A percentile compares a stretch with the other conserved stretches of the same genome.
phyloP scores from a whole-genome alignment of 1,284 basidiomycete genomes.

The Bjerkandera adusta region DNA sequence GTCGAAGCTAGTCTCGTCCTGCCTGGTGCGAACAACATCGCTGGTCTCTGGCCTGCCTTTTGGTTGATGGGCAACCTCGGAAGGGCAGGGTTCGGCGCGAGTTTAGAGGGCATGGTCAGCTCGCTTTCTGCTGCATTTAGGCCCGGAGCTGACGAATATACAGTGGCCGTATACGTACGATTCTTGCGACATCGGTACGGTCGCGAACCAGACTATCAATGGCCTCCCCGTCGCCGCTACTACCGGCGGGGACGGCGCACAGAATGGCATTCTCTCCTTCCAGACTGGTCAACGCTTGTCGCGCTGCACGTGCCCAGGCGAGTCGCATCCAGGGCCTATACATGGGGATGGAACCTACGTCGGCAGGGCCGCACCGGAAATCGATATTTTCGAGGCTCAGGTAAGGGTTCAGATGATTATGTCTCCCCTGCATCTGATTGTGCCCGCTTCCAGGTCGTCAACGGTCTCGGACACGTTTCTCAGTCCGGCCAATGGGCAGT shows the following conservation, averaged over 20 bases:
- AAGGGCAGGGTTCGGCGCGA: slow-evolving; percentile 62
- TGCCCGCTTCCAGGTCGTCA: slow-evolving; percentile 24
- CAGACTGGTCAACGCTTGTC: slow-evolving; percentile 83
- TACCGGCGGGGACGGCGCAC: slow-evolving; percentile 41
- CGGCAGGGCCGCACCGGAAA: slow-evolving; percentile 74
- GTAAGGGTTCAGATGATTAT: slow-evolving; percentile 27
- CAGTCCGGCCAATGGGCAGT: slow-evolving; percentile 64
- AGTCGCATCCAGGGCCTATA: slow-evolving; percentile 75
- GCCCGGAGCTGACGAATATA: no score
- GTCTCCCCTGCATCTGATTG: no score
- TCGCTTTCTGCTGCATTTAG: slow-evolving; percentile 20
- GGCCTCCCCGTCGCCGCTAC: slow-evolving; percentile 35
- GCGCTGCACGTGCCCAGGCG: slow-evolving; percentile 63
- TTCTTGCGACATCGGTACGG: slow-evolving; percentile 67
- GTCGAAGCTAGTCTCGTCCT: slow-evolving; percentile 36
- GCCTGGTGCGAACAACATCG: slow-evolving; percentile 36
- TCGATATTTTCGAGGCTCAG: slow-evolving; percentile 76
- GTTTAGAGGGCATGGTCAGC: slow-evolving; percentile 52
- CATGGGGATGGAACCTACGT: slow-evolving; percentile 53
- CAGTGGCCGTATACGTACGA: slow-evolving; percentile 83
- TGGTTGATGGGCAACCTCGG: slow-evolving; percentile 71
- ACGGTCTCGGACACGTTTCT: slow-evolving; percentile 55
- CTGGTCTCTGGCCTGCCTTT: slow-evolving; percentile 51
- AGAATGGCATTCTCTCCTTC: slow-evolving; percentile 50
- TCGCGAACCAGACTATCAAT: slow-evolving; percentile 48